phyloP scores from a whole-genome alignment of 805 yeast genomes.

The Candida gorgasii region DNA sequence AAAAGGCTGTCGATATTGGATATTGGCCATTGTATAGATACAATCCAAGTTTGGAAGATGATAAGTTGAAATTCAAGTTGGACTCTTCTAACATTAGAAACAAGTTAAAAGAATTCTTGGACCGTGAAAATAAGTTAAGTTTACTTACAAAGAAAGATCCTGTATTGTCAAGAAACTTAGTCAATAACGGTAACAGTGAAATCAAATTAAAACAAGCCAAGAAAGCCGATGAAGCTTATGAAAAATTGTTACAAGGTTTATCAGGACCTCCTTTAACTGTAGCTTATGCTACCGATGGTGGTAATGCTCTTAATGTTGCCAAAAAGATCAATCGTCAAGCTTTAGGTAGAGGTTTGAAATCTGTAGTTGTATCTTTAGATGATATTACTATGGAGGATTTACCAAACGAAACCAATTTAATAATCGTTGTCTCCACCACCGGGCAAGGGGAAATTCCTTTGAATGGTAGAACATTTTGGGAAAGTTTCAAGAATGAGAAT shows the following conservation, averaged over 20 bases:
- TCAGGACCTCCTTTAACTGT: conserved; percentile 90
- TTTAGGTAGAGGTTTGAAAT: conserved; percentile 72
- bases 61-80: conserved; percentile 64
- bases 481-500: conserved; percentile 57
- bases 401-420: conserved; percentile 66
- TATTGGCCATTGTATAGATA: conserved; percentile 94
- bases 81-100: conserved; percentile 83
- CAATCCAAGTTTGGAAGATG: conserved; percentile 59
- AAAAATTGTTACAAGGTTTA: conserved; percentile 76
- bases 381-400: conserved; percentile 73
- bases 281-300: conserved; percentile 90
- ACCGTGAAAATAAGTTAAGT: conserved; percentile 86
- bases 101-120: conserved; percentile 76
- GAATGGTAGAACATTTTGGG: conserved; percentile 79
- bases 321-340: conserved; percentile 79
- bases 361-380: conserved; percentile 67
- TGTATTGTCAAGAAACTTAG: conserved; percentile 70
- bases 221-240: conserved; percentile 76
- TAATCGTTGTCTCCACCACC: conserved; percentile 71
- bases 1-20: conserved; percentile 88
- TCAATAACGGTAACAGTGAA: conserved; percentile 58
- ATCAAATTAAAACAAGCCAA: conserved; percentile 58
- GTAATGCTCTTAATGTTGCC: conserved; percentile 81
- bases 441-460: conserved; percentile 90
- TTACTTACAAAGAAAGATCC: conserved; percentile 72